Percentiles rank a stretch among this genome's conserved stretches.
These are phyloP conservation scores for Chytriomyces sp. DNA, from an alignment of 192 early-diverging fungal genomes.

Conservation along the genomic window DNA sequence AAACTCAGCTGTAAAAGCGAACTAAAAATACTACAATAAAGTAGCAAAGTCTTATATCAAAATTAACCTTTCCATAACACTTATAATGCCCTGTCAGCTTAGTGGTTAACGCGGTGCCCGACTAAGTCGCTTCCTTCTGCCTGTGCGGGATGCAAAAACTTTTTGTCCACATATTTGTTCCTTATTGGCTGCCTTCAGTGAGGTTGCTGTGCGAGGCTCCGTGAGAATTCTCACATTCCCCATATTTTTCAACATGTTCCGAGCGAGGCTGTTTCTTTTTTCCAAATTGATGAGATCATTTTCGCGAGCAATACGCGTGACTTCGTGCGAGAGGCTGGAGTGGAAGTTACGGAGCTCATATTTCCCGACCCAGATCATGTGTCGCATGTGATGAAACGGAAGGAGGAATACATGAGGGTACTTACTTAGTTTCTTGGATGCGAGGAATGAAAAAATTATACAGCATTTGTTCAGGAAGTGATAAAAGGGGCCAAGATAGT, in stretches of 20 bases:
- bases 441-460: no score
- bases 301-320: not conserved
- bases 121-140: constrained; percentile 66
- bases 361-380: constrained; percentile 3
- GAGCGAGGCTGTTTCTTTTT: constrained; percentile 17
- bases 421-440: constrained; percentile 16
- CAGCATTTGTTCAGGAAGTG: no score
- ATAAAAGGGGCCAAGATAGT: no score
- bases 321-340: not conserved
- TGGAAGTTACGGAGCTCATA: constrained; percentile 3
- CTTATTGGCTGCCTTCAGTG: no score
- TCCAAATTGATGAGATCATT: constrained; percentile 1
- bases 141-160: constrained; percentile 72
- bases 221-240: no score
- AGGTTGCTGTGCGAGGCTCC: constrained; percentile 67
- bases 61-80: no score
- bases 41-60: no score
- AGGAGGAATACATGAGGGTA: constrained; percentile 16
- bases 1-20: no score
- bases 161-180: no score
- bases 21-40: no score
- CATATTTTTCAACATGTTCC: not conserved
- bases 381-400: constrained; percentile 10
- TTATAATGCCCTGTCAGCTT: constrained; percentile 35
- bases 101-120: constrained; percentile 70